Evolutionary conservation across 352 stramenopile species (phyloP).

Genomic region (Sclerospora graminicola): DNA sequence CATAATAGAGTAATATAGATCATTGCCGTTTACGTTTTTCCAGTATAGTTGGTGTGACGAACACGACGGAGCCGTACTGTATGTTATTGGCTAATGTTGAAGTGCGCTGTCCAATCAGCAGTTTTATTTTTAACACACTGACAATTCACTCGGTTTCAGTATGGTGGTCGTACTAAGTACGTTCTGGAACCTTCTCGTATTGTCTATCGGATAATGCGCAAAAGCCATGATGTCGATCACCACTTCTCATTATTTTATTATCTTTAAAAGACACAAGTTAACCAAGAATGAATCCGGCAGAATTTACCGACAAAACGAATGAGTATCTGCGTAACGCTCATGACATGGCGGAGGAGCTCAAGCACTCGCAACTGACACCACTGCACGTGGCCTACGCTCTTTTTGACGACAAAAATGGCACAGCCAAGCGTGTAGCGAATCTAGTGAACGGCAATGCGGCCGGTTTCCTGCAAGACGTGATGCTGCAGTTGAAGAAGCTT

Average conservation of each 20-base stretch:
- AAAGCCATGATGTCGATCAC: too few species aligned
- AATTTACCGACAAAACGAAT: slow-evolving; percentile 77
- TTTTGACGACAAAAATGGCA: slow-evolving; percentile 51
- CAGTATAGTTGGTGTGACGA: too few species aligned
- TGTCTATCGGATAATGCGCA: slow-evolving; percentile 1
- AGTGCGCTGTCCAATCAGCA: slow-evolving; percentile 13
- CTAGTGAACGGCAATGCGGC: slow-evolving; percentile 39
- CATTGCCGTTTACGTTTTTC: too few species aligned
- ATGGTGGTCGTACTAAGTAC: slow-evolving; percentile 11
- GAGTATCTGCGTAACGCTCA: slow-evolving; percentile 41
- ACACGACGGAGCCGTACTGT: too few species aligned
- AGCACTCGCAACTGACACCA: slow-evolving; percentile 69
- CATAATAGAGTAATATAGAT: too few species aligned
- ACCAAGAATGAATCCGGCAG: slow-evolving; percentile 57
- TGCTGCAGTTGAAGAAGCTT: slow-evolving; percentile 48
- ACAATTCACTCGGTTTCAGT: neutral
- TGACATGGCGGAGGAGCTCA: slow-evolving; percentile 47
- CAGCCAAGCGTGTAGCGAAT: slow-evolving; percentile 40
- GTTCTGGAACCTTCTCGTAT: slow-evolving; percentile 20
- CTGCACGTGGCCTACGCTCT: slow-evolving; percentile 58
- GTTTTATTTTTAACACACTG: too few species aligned
- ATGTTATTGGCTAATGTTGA: slow-evolving; percentile 6
- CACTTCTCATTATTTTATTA: neutral
- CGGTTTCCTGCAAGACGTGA: slow-evolving; percentile 36
- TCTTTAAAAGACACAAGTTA: neutral